Conservation (phyloP, 371 early-diverging fungal species). For the Mucor lusitanicus region DNA sequence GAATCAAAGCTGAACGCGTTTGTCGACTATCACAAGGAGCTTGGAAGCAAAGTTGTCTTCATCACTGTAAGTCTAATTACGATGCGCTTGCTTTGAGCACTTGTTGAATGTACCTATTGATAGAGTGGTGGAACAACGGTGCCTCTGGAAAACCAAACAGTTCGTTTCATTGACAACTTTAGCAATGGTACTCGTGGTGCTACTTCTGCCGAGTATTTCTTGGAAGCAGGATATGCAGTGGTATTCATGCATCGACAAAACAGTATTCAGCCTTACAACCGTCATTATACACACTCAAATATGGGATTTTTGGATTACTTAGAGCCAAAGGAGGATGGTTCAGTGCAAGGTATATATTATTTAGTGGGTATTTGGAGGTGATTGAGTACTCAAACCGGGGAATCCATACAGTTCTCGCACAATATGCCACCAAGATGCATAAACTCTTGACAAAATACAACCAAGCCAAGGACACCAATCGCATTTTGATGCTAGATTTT, state of each 20-base stretch:
- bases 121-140: conserved; percentile 97
- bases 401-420: conserved; percentile 48
- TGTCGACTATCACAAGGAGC: conserved; percentile 62
- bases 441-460: conserved; percentile 57
- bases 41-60: conserved; percentile 71
- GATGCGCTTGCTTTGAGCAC: neutral
- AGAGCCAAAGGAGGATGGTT: conserved; percentile 57
- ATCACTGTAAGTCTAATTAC: conserved; percentile 65
- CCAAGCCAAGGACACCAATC: conserved; percentile 60
- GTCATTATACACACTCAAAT: conserved; percentile 86
- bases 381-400: neutral
- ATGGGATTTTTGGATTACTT: conserved; percentile 82
- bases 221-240: conserved; percentile 91
- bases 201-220: conserved; percentile 92
- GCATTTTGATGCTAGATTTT: conserved; percentile 82
- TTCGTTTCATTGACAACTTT: conserved; percentile 99
- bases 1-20: conserved; percentile 68
- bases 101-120: neutral
- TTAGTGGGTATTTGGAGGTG: neutral
- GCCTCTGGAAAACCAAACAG: conserved; percentile 94
- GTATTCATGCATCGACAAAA: conserved; percentile 95
- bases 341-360: conserved; percentile 50
- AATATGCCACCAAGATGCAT: conserved; percentile 67
- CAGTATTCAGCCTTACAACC: conserved; percentile 89
- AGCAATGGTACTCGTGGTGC: conserved; percentile 96